Evolutionary conservation across 768 basidiomycete species (phyloP), one percentile per base, ranked within the genome.

Genomic region (Amanita pallidorosea): DNA sequence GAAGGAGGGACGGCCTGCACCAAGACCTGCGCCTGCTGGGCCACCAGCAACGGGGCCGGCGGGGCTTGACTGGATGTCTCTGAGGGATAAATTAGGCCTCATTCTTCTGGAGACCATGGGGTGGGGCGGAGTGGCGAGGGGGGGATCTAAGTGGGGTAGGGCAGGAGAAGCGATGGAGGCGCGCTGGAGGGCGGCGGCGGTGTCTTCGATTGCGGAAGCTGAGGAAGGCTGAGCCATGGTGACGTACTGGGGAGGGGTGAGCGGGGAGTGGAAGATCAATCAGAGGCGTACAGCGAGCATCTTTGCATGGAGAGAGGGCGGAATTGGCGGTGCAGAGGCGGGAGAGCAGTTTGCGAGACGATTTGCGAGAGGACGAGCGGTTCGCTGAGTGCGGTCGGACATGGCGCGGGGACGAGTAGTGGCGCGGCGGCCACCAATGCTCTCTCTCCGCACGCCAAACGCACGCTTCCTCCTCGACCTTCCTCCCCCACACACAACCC

Each of bases 241-340:
- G 23, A 27, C 45, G n/a, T 51, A 47, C 51, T 52, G 37, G 37
- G 23, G 6, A 3, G 31, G 11, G 11, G 35, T 49, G 36, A 49
- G 40, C 15, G 22, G 15, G 36, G 11, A 33, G 37, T 25, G 12
- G 25, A 38, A 55, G 41, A 53, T 13, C 15, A 40, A 41, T 23
- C 1, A 11, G 18, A 31, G 12, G 36, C 66, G 58, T 63, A 94
- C 91, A 25, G 85, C 88, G 37, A 87, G 88, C 85, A 97, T 88
- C 72, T 92, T 96, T 55, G 88, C 90, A 63, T 93, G 92, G 41
- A 98, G 75, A 42, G 80, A 76, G 0, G 93, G 89, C 0, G 94
- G 94, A 55, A 98, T 88, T 43, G 86, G 51, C 1, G 49, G 22
- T 60, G 53, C 64, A 54, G 51, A 33, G 1, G 31, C 61, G 64